Evolutionary conservation across 345 rosid genomes (phyloP).

Genomic region (Ailanthus altissimus): DNA sequence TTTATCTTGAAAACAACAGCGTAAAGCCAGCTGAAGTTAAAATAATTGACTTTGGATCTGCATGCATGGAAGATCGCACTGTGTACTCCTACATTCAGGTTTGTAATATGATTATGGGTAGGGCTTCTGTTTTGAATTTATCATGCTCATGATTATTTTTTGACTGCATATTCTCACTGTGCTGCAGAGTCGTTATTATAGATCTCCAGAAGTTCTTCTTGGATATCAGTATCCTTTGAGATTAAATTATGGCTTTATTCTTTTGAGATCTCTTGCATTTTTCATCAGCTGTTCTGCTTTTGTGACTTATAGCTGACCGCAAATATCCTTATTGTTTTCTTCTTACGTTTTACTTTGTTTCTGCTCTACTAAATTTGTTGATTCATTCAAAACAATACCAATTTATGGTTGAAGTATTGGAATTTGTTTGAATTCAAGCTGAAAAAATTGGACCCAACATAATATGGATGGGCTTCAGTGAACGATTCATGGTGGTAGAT

Average conservation of each 20-base stretch:
- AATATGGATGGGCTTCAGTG: too few relatives aligned
- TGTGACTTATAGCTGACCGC: neutral
- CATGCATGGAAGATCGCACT: conserved; percentile 98
- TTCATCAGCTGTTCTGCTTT: neutral
- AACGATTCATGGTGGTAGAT: too few relatives aligned
- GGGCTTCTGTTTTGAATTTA: conserved; percentile 13
- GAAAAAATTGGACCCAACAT: too few relatives aligned
- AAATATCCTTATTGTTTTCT: neutral
- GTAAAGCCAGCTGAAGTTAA: conserved; percentile 93
- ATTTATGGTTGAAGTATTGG: neutral
- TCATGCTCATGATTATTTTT: conserved; percentile 17
- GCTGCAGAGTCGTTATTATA: conserved; percentile 97
- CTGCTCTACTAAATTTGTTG: neutral
- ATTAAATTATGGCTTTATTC: conserved; percentile 14
- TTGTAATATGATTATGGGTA: conserved; percentile 15
- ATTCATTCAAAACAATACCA: neutral
- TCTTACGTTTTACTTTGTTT: neutral
- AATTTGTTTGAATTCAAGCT: too few relatives aligned
- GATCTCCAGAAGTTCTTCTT: conserved; percentile 98
- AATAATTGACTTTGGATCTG: conserved; percentile 99
- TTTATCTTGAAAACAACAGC: conserved; percentile 48
- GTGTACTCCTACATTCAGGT: conserved; percentile 99
- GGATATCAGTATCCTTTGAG: conserved; percentile 94
- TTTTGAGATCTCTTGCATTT: neutral
- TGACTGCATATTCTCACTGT: conserved; percentile 30